Percentiles rank a stretch among this genome's conserved stretches.
Evolutionary conservation across 139 green algal genomes (phyloP).

Genomic region (Ettlia oleoabundans): DNA sequence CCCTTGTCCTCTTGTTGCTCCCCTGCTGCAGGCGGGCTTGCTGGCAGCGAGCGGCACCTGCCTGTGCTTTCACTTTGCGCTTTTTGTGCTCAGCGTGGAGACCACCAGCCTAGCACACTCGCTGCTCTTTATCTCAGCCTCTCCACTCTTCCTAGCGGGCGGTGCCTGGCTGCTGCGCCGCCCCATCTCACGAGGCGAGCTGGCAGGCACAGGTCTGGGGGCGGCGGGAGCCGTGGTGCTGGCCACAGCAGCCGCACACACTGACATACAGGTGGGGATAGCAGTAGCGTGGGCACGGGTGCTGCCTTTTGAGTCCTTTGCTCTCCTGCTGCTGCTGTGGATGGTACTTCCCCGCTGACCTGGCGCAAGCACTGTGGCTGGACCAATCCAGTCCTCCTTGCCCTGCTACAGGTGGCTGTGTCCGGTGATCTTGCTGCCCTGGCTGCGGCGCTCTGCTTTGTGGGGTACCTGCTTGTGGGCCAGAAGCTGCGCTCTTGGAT

Average conservation of each 20-base stretch:
- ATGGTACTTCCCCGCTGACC: too few relatives aligned
- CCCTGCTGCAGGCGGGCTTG: constrained; percentile 17
- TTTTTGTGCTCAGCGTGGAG: constrained; percentile 73
- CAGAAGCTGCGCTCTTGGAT: constrained; percentile 62
- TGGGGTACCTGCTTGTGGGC: constrained; percentile 63
- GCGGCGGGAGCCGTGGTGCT: constrained; percentile 57
- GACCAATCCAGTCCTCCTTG: not conserved
- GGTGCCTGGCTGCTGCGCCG: constrained; percentile 48
- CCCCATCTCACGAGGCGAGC: constrained; percentile 70
- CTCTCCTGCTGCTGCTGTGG: too few relatives aligned
- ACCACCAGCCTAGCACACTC: constrained; percentile 78
- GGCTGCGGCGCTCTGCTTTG: constrained; percentile 60
- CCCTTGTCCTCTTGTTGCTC: too few relatives aligned
- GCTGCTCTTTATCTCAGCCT: constrained; percentile 77
- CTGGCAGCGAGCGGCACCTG: constrained; percentile 54
- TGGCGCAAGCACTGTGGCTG: not conserved
- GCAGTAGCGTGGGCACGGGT: not conserved
- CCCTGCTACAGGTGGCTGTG: constrained; percentile 53
- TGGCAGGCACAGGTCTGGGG: constrained; percentile 54
- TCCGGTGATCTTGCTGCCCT: constrained; percentile 70
- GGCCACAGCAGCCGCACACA: constrained; percentile 31
- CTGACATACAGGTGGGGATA: not conserved
- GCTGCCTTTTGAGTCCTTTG: not conserved
- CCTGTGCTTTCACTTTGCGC: constrained; percentile 80
- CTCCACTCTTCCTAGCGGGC: constrained; percentile 76